These are phyloP conservation scores for Colletotrichum phormii DNA, from an alignment of 2,329 filamentous ascomycete genomes.

Conservation along the genomic window DNA sequence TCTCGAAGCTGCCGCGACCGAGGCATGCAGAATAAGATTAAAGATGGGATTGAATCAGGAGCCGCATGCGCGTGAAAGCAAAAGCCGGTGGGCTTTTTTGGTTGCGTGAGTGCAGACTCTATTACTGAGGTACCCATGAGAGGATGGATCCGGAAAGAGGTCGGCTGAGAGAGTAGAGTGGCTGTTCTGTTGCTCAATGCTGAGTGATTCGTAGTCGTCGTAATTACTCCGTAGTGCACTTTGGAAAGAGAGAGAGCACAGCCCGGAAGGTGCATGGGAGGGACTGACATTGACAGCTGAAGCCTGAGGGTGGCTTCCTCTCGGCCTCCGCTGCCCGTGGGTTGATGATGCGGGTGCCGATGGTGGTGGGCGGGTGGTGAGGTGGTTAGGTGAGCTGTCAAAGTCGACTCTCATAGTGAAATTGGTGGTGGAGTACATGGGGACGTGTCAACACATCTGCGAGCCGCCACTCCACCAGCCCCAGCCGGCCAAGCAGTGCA, in stretches of 20 bases:
- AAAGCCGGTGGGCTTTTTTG: background rate
- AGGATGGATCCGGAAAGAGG: conserved; percentile 1
- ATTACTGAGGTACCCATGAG: too few species aligned
- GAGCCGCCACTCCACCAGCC: conserved; percentile 2
- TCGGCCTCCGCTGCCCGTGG: background rate
- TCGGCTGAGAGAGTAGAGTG: background rate
- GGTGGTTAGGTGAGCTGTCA: background rate
- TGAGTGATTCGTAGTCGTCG: background rate
- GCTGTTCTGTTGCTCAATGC: background rate
- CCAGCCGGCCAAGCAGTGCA: background rate
- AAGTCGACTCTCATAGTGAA: background rate
- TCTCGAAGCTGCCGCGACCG: conserved; percentile 20
- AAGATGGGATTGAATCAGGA: conserved; percentile 18
- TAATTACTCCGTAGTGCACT: too few species aligned
- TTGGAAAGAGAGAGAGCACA: background rate
- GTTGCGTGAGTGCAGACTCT: background rate
- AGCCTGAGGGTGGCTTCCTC: background rate
- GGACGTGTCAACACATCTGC: background rate
- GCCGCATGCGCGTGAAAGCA: background rate
- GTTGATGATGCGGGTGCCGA: background rate
- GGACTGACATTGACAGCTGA: conserved; percentile 1
- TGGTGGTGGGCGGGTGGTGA: background rate
- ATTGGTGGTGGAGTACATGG: background rate
- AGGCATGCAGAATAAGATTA: conserved; percentile 33
- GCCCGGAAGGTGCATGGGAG: background rate